These are phyloP conservation scores for Byssothecium circinans DNA, from an alignment of 2,329 filamentous ascomycete species.

Conservation along the genomic window DNA sequence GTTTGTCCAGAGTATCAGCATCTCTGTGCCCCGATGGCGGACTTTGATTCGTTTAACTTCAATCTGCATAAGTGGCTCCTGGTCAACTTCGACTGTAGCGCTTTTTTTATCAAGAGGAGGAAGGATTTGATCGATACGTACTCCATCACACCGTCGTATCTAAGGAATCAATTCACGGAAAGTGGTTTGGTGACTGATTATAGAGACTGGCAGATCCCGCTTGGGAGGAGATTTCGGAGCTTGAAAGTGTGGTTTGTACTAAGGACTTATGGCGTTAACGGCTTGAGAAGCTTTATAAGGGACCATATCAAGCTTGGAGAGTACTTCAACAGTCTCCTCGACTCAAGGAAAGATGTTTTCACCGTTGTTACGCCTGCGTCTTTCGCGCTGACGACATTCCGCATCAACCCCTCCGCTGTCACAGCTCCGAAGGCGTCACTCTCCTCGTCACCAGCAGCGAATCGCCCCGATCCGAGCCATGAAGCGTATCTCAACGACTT, in stretches of 20 bases:
- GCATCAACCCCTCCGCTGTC: slow-evolving; percentile 47
- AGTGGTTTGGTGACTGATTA: slow-evolving; percentile 88
- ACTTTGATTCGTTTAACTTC: slow-evolving; percentile 87
- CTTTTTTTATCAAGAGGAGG: slow-evolving; percentile 76
- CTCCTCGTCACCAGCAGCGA: slow-evolving; percentile 15
- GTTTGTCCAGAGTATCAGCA: slow-evolving; percentile 79
- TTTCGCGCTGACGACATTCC: slow-evolving; percentile 81
- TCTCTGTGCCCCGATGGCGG: slow-evolving; percentile 61
- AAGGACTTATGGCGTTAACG: slow-evolving; percentile 75
- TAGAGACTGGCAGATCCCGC: slow-evolving; percentile 94
- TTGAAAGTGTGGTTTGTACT: slow-evolving; percentile 97
- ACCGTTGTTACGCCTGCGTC: slow-evolving; percentile 71
- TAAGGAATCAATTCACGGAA: slow-evolving; percentile 79
- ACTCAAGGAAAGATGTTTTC: slow-evolving; percentile 68
- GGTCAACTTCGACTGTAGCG: slow-evolving; percentile 83
- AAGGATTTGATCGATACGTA: slow-evolving; percentile 77
- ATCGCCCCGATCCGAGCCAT: slow-evolving; percentile 29
- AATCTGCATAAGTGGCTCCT: slow-evolving; percentile 99
- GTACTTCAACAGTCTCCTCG: slow-evolving; percentile 65
- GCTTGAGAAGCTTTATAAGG: slow-evolving; percentile 72
- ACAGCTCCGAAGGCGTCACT: not conserved
- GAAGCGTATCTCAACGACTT: slow-evolving; percentile 40
- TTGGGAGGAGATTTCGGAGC: slow-evolving; percentile 83
- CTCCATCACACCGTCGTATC: slow-evolving; percentile 77
- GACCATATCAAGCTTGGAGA: slow-evolving; percentile 71